Conservation (phyloP, 78 protist genomes). For the Chrysochromulina tobinii region DNA sequence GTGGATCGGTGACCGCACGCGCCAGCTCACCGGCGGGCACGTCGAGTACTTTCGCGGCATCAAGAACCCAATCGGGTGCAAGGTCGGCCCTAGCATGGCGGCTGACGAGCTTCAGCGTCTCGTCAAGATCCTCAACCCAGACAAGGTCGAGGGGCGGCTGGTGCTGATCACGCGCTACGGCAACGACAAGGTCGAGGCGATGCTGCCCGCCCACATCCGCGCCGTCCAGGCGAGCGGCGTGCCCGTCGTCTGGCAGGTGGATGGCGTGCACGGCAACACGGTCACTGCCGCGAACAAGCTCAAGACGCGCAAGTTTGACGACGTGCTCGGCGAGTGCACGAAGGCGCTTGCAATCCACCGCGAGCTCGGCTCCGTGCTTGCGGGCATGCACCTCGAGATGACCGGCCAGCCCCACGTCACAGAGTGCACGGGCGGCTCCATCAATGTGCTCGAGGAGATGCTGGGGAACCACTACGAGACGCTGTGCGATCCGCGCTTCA, state of each 20-base stretch:
- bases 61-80: constrained; percentile 61
- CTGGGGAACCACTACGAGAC: constrained; percentile 50
- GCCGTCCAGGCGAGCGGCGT: constrained; percentile 32
- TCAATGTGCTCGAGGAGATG: neutral
- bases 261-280: constrained; percentile 45
- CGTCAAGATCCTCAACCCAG: constrained; percentile 42
- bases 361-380: neutral
- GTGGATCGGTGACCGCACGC: constrained; percentile 80
- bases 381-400: constrained; percentile 41
- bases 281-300: neutral
- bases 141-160: constrained; percentile 50
- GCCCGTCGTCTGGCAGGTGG: constrained; percentile 21
- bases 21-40: constrained; percentile 65
- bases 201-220: neutral
- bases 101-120: constrained; percentile 54
- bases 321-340: neutral
- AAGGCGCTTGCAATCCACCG: constrained; percentile 11
- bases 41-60: constrained; percentile 77
- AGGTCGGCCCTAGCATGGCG: constrained; percentile 66
- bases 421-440: constrained; percentile 58
- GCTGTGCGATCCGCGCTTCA: constrained; percentile 74
- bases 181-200: neutral
- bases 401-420: constrained; percentile 56
- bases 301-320: constrained; percentile 38
- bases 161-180: constrained; percentile 66